These are phyloP conservation scores for Trichoderma virens DNA, from an alignment of 495 filamentous ascomycete genomes.

Conservation along the genomic window DNA sequence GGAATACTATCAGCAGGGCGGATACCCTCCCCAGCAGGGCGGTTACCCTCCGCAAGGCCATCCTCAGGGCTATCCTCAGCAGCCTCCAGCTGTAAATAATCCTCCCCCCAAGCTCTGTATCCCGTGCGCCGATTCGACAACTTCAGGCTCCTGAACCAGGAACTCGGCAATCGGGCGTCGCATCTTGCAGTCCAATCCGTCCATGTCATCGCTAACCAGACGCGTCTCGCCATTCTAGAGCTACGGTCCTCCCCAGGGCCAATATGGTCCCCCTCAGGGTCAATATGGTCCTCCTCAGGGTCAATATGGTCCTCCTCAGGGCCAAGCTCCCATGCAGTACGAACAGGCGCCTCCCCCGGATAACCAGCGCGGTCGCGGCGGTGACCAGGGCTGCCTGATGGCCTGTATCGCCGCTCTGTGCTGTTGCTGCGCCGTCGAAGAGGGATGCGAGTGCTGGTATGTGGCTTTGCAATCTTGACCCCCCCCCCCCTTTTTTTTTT, in stretches of 20 bases:
- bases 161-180: neutral
- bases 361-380: neutral
- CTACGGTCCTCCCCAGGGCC: constrained; percentile 23
- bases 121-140: neutral
- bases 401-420: constrained; percentile 4
- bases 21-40: constrained; percentile 18
- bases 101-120: neutral
- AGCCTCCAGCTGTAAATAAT: constrained; percentile 28
- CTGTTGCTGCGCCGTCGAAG: constrained; percentile 4
- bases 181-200: constrained; percentile 7
- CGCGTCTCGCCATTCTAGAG: neutral
- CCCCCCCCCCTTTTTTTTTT: no score
- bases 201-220: constrained; percentile 8
- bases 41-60: constrained; percentile 26
- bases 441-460: constrained; percentile 6
- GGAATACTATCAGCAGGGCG: constrained; percentile 32
- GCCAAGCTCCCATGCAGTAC: constrained; percentile 25
- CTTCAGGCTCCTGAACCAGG: neutral
- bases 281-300: constrained; percentile 22
- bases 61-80: constrained; percentile 31
- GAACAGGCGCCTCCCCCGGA: neutral
- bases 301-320: constrained; percentile 17
- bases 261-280: constrained; percentile 18
- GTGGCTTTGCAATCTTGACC: neutral
- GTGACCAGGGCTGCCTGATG: constrained; percentile 1